These are phyloP conservation scores for Fusarium graminum DNA, from an alignment of 2,329 filamentous ascomycete genomes.

Conservation along the genomic window DNA sequence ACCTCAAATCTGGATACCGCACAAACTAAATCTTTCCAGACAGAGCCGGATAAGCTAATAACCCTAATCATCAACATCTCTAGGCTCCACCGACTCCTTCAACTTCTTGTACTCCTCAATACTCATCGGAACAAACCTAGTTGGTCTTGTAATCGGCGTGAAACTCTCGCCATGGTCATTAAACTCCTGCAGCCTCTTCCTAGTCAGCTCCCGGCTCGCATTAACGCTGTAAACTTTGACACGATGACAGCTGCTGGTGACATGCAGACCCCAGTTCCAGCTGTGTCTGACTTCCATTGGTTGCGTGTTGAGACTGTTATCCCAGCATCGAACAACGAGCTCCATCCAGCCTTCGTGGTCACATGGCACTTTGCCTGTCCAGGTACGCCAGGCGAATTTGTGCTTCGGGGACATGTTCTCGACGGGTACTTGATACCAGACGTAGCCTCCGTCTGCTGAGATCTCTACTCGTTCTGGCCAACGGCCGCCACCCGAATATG, in stretches of 20 bases:
- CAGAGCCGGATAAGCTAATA: no score
- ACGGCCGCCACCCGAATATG: conserved; percentile 68
- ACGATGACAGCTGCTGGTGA: conserved; percentile 72
- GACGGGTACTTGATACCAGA: conserved; percentile 72
- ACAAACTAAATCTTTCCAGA: no score
- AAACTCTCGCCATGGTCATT: conserved; percentile 62
- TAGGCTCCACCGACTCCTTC: background rate
- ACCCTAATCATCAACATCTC: conserved; percentile 12
- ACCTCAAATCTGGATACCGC: no score
- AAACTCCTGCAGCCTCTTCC: conserved; percentile 64
- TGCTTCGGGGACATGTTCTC: conserved; percentile 73
- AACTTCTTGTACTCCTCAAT: conserved; percentile 5
- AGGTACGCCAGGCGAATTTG: conserved; percentile 73
- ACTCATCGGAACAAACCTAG: conserved; percentile 6
- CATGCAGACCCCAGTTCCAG: conserved; percentile 76
- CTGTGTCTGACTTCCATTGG: conserved; percentile 66
- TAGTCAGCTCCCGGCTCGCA: conserved; percentile 61
- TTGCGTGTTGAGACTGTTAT: conserved; percentile 72
- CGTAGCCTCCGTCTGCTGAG: conserved; percentile 70
- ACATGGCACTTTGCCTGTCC: conserved; percentile 72
- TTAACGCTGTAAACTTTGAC: conserved; percentile 75
- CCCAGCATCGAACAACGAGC: conserved; percentile 70
- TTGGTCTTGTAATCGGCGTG: conserved; percentile 62
- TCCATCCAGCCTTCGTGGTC: conserved; percentile 74
- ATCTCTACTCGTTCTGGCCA: conserved; percentile 75